Conservation (phyloP, 352 stramenopile genomes). For the Phytopythium aichiense region DNA sequence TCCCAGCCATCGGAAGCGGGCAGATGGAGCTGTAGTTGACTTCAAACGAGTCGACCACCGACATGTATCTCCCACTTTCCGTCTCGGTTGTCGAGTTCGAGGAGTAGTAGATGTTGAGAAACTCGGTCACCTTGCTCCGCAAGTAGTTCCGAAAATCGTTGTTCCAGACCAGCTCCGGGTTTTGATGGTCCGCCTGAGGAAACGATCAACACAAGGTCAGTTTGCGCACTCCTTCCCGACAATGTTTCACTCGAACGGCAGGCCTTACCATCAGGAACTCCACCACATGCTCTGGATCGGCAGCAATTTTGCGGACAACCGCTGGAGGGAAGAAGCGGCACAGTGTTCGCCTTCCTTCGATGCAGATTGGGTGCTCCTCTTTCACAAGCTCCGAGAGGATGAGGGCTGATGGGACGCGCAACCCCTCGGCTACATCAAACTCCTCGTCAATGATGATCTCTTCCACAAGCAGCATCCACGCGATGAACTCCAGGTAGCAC, state of each 20-base stretch:
- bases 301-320: slow-evolving; percentile 55
- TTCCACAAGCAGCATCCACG: slow-evolving; percentile 62
- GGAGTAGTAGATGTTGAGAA: slow-evolving; percentile 79
- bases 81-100: slow-evolving; percentile 41
- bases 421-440: slow-evolving; percentile 40
- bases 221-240: neutral
- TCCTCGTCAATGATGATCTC: slow-evolving; percentile 63
- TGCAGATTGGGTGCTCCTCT: slow-evolving; percentile 31
- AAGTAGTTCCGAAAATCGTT: slow-evolving; percentile 81
- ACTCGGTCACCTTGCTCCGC: slow-evolving; percentile 55
- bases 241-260: neutral
- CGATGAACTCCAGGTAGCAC: slow-evolving; percentile 76
- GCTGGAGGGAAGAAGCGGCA: slow-evolving; percentile 69
- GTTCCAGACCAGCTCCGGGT: slow-evolving; percentile 94
- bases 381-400: slow-evolving; percentile 64
- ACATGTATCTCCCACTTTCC: slow-evolving; percentile 29
- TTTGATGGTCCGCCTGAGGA: slow-evolving; percentile 85
- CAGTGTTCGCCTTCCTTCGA: slow-evolving; percentile 46
- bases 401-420: slow-evolving; percentile 57
- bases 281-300: slow-evolving; percentile 41
- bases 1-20: slow-evolving; percentile 66
- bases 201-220: neutral
- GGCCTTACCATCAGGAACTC: slow-evolving; percentile 53
- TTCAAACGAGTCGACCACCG: slow-evolving; percentile 48
- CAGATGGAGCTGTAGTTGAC: slow-evolving; percentile 79